Evolutionary conservation across 345 rosid species (phyloP).

Genomic region (Camelina sativa): DNA sequence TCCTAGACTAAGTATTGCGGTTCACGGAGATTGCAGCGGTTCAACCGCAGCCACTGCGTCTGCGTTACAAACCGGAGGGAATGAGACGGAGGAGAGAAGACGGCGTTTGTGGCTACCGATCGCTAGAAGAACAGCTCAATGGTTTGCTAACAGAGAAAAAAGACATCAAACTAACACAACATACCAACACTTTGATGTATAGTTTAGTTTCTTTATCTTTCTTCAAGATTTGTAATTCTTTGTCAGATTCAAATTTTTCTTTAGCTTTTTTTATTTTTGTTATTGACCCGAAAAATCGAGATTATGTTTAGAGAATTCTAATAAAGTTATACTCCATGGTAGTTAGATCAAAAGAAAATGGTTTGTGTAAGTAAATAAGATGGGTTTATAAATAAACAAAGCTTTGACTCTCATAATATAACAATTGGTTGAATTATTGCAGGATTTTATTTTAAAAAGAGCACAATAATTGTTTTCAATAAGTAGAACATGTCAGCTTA

Average conservation of each 20-base stretch:
- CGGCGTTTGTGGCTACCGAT: slow-evolving; percentile 77
- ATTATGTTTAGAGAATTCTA: background rate
- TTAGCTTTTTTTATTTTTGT: slow-evolving; percentile 13
- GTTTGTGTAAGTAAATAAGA: slow-evolving; percentile 11
- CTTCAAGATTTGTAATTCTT: background rate
- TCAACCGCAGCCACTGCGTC: slow-evolving; percentile 39
- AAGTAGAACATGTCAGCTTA: slow-evolving; percentile 44
- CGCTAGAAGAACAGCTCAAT: slow-evolving; percentile 70
- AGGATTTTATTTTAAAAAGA: background rate
- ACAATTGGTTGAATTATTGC: slow-evolving; percentile 1
- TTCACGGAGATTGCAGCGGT: slow-evolving; percentile 34
- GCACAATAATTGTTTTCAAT: slow-evolving; percentile 22
- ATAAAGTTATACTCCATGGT: slow-evolving; percentile 4
- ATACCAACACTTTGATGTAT: slow-evolving; percentile 47
- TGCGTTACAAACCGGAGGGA: slow-evolving; percentile 37
- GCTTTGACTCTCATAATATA: background rate
- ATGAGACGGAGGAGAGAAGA: slow-evolving; percentile 51
- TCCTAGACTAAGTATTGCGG: slow-evolving; percentile 53
- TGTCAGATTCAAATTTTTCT: background rate
- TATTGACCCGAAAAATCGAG: background rate
- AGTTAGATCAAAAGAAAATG: slow-evolving; percentile 15
- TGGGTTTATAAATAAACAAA: slow-evolving; percentile 4
- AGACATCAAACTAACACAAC: slow-evolving; percentile 46
- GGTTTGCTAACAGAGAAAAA: slow-evolving; percentile 75
- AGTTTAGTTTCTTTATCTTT: slow-evolving; percentile 37